Conservation (phyloP, 768 basidiomycete genomes). For the Mycena alexandri region DNA sequence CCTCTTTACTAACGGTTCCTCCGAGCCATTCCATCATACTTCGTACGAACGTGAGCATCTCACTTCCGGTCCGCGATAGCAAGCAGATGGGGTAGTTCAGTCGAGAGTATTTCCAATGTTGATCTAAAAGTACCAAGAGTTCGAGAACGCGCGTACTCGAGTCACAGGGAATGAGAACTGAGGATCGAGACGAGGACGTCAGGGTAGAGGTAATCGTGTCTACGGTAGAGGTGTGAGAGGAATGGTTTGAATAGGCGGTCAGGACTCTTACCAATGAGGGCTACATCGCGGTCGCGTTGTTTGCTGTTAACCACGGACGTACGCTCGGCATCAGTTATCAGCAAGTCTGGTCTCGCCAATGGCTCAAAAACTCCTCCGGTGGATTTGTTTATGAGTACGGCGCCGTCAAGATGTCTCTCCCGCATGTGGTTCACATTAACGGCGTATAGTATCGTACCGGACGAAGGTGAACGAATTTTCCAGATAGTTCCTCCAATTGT, state of each 20-base stretch:
- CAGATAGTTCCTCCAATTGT: slow-evolving; percentile 97
- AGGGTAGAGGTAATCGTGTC: slow-evolving; percentile 93
- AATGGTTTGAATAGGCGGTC: background rate
- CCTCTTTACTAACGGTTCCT: slow-evolving; percentile 93
- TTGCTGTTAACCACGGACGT: slow-evolving; percentile 87
- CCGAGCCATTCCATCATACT: slow-evolving; percentile 99
- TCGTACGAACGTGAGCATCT: slow-evolving; percentile 93
- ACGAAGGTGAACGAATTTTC: slow-evolving; percentile 98
- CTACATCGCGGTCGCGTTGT: slow-evolving; percentile 90
- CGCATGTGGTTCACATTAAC: slow-evolving; percentile 96
- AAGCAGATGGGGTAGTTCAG: slow-evolving; percentile 92
- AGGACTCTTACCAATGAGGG: slow-evolving; percentile 78
- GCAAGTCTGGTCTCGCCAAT: slow-evolving; percentile 88
- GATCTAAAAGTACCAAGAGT: slow-evolving; percentile 94
- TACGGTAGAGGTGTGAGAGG: slow-evolving; percentile 47
- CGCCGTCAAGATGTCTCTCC: slow-evolving; percentile 95
- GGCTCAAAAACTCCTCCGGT: slow-evolving; percentile 88
- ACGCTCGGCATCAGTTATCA: slow-evolving; percentile 94
- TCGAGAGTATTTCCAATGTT: slow-evolving; percentile 94
- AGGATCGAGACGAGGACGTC: slow-evolving; percentile 70
- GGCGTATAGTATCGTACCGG: slow-evolving; percentile 95
- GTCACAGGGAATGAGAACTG: slow-evolving; percentile 92
- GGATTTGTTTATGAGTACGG: slow-evolving; percentile 82
- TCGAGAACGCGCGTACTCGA: slow-evolving; percentile 95
- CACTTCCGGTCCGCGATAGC: slow-evolving; percentile 89